Conservation (phyloP, 164 flowering plant species). For the Paratinospora sagittata region DNA sequence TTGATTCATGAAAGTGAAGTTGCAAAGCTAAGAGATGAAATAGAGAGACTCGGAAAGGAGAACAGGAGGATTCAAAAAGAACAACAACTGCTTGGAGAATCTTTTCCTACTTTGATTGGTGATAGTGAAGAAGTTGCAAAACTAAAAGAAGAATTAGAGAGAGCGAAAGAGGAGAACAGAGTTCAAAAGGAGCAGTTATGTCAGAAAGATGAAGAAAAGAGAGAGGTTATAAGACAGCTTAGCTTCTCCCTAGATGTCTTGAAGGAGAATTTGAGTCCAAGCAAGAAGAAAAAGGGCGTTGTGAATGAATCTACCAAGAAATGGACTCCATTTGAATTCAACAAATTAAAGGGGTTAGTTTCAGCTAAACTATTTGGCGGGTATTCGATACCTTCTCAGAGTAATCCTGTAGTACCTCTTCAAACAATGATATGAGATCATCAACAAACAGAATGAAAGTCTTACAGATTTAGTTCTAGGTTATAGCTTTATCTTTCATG, state of each 20-base stretch:
- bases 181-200: slow-evolving; percentile 35
- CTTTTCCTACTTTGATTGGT: too few relatives aligned
- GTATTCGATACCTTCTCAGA: slow-evolving; percentile 9
- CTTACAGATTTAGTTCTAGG: not conserved
- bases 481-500: not conserved
- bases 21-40: slow-evolving; percentile 48
- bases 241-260: slow-evolving; percentile 52
- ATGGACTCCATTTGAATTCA: slow-evolving; percentile 27
- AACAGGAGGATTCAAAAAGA: too few relatives aligned
- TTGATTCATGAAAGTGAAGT: slow-evolving; percentile 23
- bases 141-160: too few relatives aligned
- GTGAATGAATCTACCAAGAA: slow-evolving; percentile 29
- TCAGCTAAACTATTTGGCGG: slow-evolving; percentile 40
- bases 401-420: slow-evolving; percentile 15
- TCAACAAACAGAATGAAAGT: not conserved
- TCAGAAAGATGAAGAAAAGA: slow-evolving; percentile 86
- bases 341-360: slow-evolving; percentile 33
- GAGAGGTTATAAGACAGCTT: slow-evolving; percentile 80
- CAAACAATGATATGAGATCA: not conserved
- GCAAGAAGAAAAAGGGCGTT: slow-evolving; percentile 25
- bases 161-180: slow-evolving; percentile 50
- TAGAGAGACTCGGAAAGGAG: slow-evolving; percentile 44
- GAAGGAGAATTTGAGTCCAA: slow-evolving; percentile 44
- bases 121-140: too few relatives aligned
- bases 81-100: too few relatives aligned